Conservation (phyloP, 129 eudicot species). For the Pseudognaphalium luteoalbum region DNA sequence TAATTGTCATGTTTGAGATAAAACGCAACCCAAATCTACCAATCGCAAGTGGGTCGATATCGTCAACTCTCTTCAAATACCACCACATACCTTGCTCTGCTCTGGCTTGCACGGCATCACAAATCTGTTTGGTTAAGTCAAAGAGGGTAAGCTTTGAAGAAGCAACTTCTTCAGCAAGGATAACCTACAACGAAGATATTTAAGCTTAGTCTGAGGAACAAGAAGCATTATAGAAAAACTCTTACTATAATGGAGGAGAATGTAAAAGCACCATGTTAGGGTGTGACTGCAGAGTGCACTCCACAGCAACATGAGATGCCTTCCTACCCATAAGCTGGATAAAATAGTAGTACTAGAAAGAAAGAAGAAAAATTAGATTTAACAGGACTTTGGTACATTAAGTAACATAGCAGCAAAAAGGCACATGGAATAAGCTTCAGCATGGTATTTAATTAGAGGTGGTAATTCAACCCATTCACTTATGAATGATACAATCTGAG, state of each 20-base stretch:
- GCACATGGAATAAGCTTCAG: neutral
- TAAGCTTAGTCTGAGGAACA: neutral
- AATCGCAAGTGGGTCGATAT: neutral
- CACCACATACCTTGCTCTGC: slow-evolving; percentile 68
- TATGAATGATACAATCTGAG: neutral
- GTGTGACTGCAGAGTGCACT: slow-evolving; percentile 98
- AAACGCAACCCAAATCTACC: neutral
- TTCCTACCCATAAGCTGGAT: slow-evolving; percentile 98
- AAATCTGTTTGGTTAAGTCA: slow-evolving; percentile 87
- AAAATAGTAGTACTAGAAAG: slow-evolving; percentile 81
- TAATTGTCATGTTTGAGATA: neutral
- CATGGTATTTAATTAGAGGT: neutral
- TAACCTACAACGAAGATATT: slow-evolving; percentile 58
- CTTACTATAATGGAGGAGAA: neutral
- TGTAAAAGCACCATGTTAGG: slow-evolving; percentile 72
- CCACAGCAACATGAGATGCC: slow-evolving; percentile 98
- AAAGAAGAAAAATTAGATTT: slow-evolving; percentile 10
- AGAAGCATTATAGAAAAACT: neutral
- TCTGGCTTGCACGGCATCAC: slow-evolving; percentile 98
- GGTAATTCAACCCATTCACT: neutral
- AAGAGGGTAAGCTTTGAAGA: slow-evolving; percentile 92
- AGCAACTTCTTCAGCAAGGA: slow-evolving; percentile 96
- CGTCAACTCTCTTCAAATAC: slow-evolving; percentile 2
- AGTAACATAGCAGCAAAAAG: slow-evolving; percentile 5
- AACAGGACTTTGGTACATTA: neutral